Conservation (phyloP, 164 flowering plant genomes). For the Liriodendron chinense region DNA sequence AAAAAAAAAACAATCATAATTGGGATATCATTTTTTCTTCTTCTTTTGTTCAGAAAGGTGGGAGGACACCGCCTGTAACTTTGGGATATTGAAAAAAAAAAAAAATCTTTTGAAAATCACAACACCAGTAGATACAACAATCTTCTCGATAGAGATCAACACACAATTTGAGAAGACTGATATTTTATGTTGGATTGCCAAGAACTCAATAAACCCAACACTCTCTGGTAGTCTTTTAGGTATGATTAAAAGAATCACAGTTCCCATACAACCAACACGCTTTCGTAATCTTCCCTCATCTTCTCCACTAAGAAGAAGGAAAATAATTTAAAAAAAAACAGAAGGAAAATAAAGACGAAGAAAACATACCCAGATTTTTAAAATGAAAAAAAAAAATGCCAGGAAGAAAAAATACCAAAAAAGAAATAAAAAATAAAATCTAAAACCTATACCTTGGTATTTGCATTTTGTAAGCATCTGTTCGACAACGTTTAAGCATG, state of each 20-base stretch:
- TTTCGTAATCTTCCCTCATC: neutral
- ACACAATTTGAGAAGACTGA: neutral
- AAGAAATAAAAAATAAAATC: neutral
- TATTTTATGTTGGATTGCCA: too few species aligned
- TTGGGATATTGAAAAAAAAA: too few species aligned
- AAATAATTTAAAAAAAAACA: too few species aligned
- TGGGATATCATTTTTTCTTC: too few species aligned
- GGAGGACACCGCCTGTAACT: too few species aligned
- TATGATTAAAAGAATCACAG: too few species aligned
- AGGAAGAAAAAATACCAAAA: neutral
- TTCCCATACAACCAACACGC: neutral
- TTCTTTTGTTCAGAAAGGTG: too few species aligned
- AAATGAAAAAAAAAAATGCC: neutral
- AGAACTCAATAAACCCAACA: too few species aligned
- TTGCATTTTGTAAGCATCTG: neutral
- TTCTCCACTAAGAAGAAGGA: neutral
- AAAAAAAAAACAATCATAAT: too few species aligned
- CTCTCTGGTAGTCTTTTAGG: too few species aligned
- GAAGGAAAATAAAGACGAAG: neutral
- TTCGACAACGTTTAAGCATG: neutral
- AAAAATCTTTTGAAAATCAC: neutral
- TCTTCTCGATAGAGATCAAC: neutral
- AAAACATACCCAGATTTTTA: too few species aligned
- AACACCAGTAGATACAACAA: neutral
- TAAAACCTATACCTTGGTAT: slow-evolving; percentile 2